These are phyloP conservation scores for Aristolochia californica DNA, from an alignment of 164 flowering plant genomes.

Conservation along the genomic window DNA sequence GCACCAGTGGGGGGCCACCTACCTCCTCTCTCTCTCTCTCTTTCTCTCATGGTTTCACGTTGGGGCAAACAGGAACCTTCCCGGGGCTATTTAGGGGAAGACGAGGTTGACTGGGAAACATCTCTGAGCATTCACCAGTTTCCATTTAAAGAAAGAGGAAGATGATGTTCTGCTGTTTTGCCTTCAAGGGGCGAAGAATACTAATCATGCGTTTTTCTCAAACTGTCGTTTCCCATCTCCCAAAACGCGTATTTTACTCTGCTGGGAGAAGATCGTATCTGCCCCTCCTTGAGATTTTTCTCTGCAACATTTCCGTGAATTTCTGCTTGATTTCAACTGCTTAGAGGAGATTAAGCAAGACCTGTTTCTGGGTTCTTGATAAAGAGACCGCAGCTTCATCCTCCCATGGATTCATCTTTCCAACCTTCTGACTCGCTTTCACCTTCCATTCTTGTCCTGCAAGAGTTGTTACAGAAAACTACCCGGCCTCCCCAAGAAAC, in stretches of 20 bases:
- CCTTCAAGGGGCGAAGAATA: background rate
- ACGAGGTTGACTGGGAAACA: slow-evolving; percentile 2
- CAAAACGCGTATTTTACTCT: slow-evolving; percentile 4
- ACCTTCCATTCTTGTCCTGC: background rate
- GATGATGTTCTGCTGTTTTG: slow-evolving; percentile 2
- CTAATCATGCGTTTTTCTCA: slow-evolving; percentile 9
- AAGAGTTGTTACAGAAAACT: background rate
- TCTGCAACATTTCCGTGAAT: slow-evolving; percentile 8
- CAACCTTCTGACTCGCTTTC: background rate
- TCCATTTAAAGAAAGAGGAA: background rate
- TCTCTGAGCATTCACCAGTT: background rate
- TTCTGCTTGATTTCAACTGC: background rate
- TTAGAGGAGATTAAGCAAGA: background rate
- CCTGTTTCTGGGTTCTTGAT: slow-evolving; percentile 1
- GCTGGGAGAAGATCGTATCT: slow-evolving; percentile 6
- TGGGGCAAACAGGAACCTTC: too few species aligned
- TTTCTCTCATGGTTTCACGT: too few species aligned
- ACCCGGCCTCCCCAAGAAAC: background rate
- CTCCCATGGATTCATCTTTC: background rate
- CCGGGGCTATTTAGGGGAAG: too few species aligned
- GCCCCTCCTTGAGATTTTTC: slow-evolving; percentile 7
- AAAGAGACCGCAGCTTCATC: background rate
- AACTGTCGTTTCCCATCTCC: slow-evolving; percentile 4
- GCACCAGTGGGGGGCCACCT: too few species aligned
- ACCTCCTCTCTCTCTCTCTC: too few species aligned